A percentile compares a stretch with the other conserved stretches of the same genome.
Evolutionary conservation across 192 early-diverging fungal species (phyloP).

Genomic region (Irineochytrium annulatum): DNA sequence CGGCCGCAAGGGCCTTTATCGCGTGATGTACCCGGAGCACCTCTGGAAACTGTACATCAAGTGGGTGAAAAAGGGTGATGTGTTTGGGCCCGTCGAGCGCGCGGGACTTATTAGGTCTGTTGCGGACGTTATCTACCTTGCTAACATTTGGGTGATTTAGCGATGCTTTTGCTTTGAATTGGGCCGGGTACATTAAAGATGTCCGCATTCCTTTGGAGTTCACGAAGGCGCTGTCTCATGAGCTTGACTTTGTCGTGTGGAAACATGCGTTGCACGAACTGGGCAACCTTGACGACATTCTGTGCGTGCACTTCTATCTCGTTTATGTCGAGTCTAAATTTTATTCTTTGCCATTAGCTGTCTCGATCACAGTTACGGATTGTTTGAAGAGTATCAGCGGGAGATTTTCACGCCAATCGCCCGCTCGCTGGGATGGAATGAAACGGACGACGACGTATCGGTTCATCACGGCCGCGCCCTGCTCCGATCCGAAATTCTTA

Average conservation of each 20-base stretch:
- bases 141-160: neutral
- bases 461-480: constrained; percentile 16
- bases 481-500: constrained; percentile 20
- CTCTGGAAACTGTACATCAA: constrained; percentile 2
- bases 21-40: constrained; percentile 19
- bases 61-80: neutral
- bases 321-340: too few species aligned
- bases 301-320: too few species aligned
- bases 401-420: neutral
- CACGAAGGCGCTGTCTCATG: neutral
- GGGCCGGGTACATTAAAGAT: neutral
- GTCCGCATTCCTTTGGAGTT: neutral
- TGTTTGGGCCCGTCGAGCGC: neutral
- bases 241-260: constrained; percentile 2
- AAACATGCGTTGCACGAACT: constrained; percentile 1
- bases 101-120: constrained; percentile 7
- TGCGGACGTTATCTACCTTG: neutral
- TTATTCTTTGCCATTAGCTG: neutral
- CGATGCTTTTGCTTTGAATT: constrained; percentile 13
- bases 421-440: neutral
- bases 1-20: constrained; percentile 26
- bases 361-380: neutral
- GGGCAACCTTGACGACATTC: neutral
- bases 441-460: neutral
- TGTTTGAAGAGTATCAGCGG: neutral